Evolutionary conservation across 176 grass and related monocot species (phyloP).

Genomic region (Lolium rigidum): DNA sequence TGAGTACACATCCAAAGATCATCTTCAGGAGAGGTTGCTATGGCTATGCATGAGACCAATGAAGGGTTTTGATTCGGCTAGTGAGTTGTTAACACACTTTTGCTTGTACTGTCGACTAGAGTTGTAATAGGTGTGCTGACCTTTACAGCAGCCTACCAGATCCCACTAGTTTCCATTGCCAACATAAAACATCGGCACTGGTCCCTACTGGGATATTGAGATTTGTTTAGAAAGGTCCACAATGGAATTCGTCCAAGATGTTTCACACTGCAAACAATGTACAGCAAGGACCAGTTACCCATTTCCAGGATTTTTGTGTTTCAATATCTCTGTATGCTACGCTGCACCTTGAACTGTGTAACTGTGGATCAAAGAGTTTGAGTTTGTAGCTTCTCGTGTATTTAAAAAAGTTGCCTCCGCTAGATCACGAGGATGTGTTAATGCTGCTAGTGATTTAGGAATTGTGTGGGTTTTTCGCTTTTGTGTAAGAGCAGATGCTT

Average conservation of each 20-base stretch:
- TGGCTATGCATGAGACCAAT: constrained; percentile 75
- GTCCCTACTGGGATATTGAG: not conserved
- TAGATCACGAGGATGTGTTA: constrained; percentile 19
- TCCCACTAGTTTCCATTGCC: constrained; percentile 21
- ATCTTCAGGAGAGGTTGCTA: constrained; percentile 78
- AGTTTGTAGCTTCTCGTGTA: not conserved
- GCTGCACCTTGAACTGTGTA: not conserved
- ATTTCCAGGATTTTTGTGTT: not conserved
- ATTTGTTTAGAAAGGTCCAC: not conserved
- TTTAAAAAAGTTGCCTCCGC: not conserved
- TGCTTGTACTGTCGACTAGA: not conserved
- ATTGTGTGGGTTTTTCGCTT: not conserved
- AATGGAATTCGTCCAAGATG: not conserved
- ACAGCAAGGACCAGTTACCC: not conserved
- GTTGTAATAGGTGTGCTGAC: constrained; percentile 7
- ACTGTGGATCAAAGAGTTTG: constrained; percentile 6
- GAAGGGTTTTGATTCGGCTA: constrained; percentile 93
- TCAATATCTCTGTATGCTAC: not conserved
- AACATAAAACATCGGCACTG: constrained; percentile 25
- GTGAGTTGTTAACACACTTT: not conserved
- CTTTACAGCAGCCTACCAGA: not conserved
- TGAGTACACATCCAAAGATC: constrained; percentile 78
- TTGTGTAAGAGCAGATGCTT: not conserved
- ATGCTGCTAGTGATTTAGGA: not conserved
- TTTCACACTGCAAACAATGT: constrained; percentile 11